Conservation (phyloP, 345 rosid species). For the Cardiospermum halicacabum region DNA sequence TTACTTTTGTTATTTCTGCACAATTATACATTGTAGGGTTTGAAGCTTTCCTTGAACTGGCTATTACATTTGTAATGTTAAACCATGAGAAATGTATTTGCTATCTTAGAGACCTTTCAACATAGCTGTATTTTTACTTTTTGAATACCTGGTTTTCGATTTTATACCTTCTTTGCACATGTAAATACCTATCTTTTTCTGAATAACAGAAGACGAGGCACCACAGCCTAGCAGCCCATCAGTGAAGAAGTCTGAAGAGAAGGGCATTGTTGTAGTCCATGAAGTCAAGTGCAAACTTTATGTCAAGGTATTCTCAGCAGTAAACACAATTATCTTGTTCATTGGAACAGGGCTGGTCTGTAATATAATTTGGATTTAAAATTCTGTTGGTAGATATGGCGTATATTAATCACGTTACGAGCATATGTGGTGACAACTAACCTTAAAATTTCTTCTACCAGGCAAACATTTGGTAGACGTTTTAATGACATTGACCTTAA, state of each 20-base stretch:
- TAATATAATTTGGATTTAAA: not conserved
- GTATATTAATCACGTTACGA: not conserved
- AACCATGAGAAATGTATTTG: conserved; percentile 9
- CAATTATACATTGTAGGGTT: not conserved
- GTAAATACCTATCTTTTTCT: conserved; percentile 12
- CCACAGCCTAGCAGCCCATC: conserved; percentile 94
- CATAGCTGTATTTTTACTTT: too few species aligned
- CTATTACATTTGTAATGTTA: not conserved
- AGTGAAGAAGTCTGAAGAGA: conserved; percentile 80
- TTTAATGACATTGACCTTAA: not conserved
- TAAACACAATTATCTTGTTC: conserved; percentile 6
- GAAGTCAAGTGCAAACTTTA: conserved; percentile 97
- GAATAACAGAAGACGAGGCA: conserved; percentile 52
- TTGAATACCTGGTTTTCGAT: conserved; percentile 6
- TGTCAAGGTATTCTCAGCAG: conserved; percentile 57
- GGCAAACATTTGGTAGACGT: not conserved
- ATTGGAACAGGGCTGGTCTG: not conserved
- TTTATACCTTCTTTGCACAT: conserved; percentile 4
- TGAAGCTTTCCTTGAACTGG: not conserved
- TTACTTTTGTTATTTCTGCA: not conserved
- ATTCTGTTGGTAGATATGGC: not conserved
- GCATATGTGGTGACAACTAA: not conserved
- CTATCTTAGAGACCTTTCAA: too few species aligned
- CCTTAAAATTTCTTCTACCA: not conserved
- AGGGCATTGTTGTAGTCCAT: conserved; percentile 74